Percentiles rank a stretch among this genome's conserved stretches.
phyloP scores from a whole-genome alignment of 192 early-diverging fungal genomes.

The Linnemannia elongata region DNA sequence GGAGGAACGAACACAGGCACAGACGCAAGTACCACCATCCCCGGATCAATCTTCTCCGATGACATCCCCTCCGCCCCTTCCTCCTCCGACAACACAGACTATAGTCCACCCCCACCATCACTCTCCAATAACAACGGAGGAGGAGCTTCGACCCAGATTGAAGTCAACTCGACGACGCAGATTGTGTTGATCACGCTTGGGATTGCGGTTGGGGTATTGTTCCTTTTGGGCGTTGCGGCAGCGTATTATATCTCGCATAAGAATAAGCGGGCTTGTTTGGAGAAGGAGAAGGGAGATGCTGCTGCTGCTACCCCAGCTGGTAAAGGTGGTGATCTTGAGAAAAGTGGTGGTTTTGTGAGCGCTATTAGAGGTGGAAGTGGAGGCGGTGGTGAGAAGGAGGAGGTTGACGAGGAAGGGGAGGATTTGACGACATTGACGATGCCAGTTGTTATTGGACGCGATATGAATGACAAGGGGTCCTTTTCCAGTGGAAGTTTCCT shows the following conservation, averaged over 20 bases:
- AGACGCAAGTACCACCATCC: constrained; percentile 15
- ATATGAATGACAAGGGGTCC: not conserved
- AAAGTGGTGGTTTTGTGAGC: too few species aligned
- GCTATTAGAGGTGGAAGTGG: not conserved
- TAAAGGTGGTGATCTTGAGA: not conserved
- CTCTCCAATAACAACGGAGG: not conserved
- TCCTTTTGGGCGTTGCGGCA: constrained; percentile 22
- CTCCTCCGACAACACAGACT: not conserved
- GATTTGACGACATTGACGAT: not conserved
- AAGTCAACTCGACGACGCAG: constrained; percentile 30
- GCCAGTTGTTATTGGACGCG: too few species aligned
- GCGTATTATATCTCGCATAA: constrained; percentile 45
- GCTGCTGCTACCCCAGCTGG: not conserved
- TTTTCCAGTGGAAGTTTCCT: not conserved
- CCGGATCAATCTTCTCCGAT: constrained; percentile 41
- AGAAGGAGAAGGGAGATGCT: not conserved
- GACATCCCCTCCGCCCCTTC: constrained; percentile 17
- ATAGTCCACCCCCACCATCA: not conserved
- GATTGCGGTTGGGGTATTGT: constrained; percentile 13
- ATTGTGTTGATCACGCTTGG: constrained; percentile 41
- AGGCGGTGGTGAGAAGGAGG: not conserved
- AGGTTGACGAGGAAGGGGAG: not conserved
- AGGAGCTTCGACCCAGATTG: not conserved
- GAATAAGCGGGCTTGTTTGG: constrained; percentile 21
- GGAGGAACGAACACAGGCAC: not conserved